These are phyloP conservation scores for Isatis tinctoria DNA, from an alignment of 345 rosid genomes.

Conservation along the genomic window DNA sequence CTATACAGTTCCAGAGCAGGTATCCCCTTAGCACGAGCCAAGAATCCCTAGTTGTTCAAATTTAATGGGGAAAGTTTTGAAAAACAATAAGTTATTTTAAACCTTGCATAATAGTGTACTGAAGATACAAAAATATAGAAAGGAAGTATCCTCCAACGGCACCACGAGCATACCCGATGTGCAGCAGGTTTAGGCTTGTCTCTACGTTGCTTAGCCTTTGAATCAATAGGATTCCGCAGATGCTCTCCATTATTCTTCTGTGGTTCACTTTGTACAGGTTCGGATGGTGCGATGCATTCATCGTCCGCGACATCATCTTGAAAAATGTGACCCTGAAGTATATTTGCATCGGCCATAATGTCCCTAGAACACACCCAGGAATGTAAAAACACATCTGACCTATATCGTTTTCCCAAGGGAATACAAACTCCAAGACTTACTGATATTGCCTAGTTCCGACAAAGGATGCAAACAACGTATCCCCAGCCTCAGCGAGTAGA, in stretches of 20 bases:
- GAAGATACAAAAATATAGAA: neutral
- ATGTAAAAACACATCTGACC: conserved; percentile 6
- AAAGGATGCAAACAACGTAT: conserved; percentile 93
- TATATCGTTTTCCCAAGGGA: neutral
- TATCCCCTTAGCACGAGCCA: conserved; percentile 98
- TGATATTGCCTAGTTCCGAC: conserved; percentile 93
- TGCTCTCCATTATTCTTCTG: conserved; percentile 47
- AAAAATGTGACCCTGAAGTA: conserved; percentile 91
- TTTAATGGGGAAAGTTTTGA: neutral
- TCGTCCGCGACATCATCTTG: conserved; percentile 67
- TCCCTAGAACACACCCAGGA: conserved; percentile 52
- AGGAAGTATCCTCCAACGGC: neutral
- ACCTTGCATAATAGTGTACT: neutral
- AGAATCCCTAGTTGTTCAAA: conserved; percentile 57
- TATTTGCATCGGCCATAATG: conserved; percentile 88
- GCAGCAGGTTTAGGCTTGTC: conserved; percentile 86
- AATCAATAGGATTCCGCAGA: conserved; percentile 38
- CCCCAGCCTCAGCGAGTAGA: conserved; percentile 90
- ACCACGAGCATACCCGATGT: conserved; percentile 65
- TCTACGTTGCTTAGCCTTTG: conserved; percentile 50
- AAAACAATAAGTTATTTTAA: neutral
- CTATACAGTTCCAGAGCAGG: conserved; percentile 94
- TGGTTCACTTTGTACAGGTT: conserved; percentile 37
- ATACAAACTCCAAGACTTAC: conserved; percentile 42
- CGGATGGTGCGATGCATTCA: conserved; percentile 40